Evolutionary conservation across 2,329 filamentous ascomycete genomes (phyloP), one percentile per base, ranked within the genome.

Genomic region (Venturia pyrina): DNA sequence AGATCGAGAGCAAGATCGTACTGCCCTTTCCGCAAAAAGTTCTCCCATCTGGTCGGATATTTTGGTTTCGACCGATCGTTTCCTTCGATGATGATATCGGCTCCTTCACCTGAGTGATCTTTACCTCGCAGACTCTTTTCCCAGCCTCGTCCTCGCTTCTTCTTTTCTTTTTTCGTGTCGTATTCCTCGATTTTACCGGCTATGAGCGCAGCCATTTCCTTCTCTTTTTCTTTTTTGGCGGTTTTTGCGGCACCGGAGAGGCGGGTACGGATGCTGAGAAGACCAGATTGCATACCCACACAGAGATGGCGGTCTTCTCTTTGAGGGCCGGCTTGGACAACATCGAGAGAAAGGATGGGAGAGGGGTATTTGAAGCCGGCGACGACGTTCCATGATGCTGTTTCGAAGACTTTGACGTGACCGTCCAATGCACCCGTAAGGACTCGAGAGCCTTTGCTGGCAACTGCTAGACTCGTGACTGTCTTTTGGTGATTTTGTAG

Each of bases 401-500:
- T 97, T 78, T 98, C 93, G 72, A 96, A 98, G 48, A 99, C 87
- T 79, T 99, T 99, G 79, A 98, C 88, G 77, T 98, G 95, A 11
- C 95, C 96, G 75, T 99, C 95, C 59, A 99, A 82, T 24, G 89
- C 92, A 76, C 92, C 95, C 69, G 89, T 93, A 65, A 99, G 85
- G 66, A 99, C 83, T 63, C 95, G 86, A 63, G 86, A 86, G 60
- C 90, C 90, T 70, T 89, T 86, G 57, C 91, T 93, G 8, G 92
- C 93, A 43, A 96, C 80, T 63, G 89, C 88, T 65, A 99, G 83
- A 8, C 89, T 88, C 0, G 95, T 98, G 67, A 99, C 93, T 0
- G 95, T 96, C 85, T 98, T 99, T 75, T 99, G 95, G 77, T 99
- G 95, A 75, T 96, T 98, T 71, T 88, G 88, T 69, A 99, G 88